phyloP scores from a whole-genome alignment of 768 basidiomycete genomes.

The Tulasnella sp. region DNA sequence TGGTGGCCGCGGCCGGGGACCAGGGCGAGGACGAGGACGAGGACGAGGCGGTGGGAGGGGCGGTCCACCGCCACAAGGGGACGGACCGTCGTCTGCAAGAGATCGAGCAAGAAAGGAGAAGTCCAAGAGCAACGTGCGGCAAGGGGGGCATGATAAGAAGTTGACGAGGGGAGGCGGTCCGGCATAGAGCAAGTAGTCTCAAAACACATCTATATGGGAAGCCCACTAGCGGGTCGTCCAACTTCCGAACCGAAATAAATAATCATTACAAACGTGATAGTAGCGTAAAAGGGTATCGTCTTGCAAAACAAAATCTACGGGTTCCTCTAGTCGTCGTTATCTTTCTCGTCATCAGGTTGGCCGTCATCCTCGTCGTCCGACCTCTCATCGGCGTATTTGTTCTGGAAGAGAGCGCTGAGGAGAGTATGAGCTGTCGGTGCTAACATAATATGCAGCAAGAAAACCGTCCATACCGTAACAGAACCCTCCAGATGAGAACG shows the following conservation, averaged over 20 bases:
- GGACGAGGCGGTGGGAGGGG: conserved; percentile 40
- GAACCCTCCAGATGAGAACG: conserved; percentile 73
- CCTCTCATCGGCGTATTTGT: conserved; percentile 60
- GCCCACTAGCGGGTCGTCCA: background rate
- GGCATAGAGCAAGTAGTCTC: background rate
- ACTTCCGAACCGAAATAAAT: background rate
- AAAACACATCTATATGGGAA: too few species aligned
- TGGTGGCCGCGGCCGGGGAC: conserved; percentile 41
- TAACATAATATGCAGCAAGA: conserved; percentile 25
- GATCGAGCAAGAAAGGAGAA: conserved; percentile 73
- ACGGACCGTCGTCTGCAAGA: conserved; percentile 39
- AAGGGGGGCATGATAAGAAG: conserved; percentile 86
- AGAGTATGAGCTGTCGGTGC: background rate
- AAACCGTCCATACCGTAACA: conserved; percentile 55
- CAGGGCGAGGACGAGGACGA: conserved; percentile 41
- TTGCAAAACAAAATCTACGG: background rate
- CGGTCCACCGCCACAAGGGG: conserved; percentile 27
- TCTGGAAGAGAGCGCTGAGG: conserved; percentile 53
- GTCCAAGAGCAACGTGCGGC: conserved; percentile 67
- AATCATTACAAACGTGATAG: background rate
- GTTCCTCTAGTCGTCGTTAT: conserved; percentile 28
- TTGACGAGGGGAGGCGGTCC: conserved; percentile 59
- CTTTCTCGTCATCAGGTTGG: conserved; percentile 22
- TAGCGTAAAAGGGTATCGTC: background rate
- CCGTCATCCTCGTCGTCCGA: conserved; percentile 59